Evolutionary conservation across 2,329 filamentous ascomycete species (phyloP).

Genomic region (Aureobasidium sp.): DNA sequence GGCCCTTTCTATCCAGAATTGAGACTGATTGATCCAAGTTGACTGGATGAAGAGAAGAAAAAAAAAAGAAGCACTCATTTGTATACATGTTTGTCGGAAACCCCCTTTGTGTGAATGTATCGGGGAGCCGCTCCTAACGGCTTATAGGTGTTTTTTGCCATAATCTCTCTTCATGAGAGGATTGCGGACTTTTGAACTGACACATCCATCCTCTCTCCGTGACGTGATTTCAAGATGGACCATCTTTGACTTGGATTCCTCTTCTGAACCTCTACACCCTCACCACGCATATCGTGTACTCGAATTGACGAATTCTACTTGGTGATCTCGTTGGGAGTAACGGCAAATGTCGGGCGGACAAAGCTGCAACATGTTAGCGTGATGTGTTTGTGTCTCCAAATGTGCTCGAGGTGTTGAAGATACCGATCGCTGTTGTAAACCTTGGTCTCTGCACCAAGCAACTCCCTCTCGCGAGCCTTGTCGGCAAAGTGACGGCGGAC

Average conservation of each 20-base stretch:
- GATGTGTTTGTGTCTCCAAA: too few species aligned
- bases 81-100: neutral
- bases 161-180: neutral
- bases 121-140: slow-evolving; percentile 13
- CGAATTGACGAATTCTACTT: slow-evolving; percentile 38
- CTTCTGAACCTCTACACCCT: neutral
- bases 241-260: neutral
- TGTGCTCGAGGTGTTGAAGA: too few species aligned
- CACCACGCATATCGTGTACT: neutral
- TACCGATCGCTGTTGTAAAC: slow-evolving; percentile 86
- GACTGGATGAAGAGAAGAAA: too few species aligned
- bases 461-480: slow-evolving; percentile 79
- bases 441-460: slow-evolving; percentile 74
- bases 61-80: neutral
- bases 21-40: too few species aligned
- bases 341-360: slow-evolving; percentile 70
- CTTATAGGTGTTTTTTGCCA: neutral
- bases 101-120: neutral
- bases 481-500: slow-evolving; percentile 80
- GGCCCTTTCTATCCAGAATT: too few species aligned
- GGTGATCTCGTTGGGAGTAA: slow-evolving; percentile 53
- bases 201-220: neutral
- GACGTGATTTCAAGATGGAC: neutral
- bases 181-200: neutral
- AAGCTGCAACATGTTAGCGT: slow-evolving; percentile 45